phyloP scores from a whole-genome alignment of 139 green algal genomes.

The Chlamydomonas sp. region DNA sequence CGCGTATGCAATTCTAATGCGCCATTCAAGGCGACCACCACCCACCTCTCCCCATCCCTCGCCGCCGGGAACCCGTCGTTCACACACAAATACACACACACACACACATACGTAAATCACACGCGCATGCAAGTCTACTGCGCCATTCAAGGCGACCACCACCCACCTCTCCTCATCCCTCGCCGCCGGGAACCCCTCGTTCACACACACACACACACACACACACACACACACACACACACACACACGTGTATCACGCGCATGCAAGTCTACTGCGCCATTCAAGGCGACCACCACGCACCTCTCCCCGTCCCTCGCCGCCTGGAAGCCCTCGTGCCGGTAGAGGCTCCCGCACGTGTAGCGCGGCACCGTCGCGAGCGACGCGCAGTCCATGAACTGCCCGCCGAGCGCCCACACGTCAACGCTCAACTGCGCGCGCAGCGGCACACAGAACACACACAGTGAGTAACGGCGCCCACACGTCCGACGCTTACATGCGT shows the following conservation, averaged over 20 bases:
- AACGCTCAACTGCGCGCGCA: conserved; percentile 57
- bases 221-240: neutral
- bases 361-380: conserved; percentile 70
- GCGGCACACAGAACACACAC: neutral
- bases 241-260: neutral
- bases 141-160: neutral
- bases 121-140: neutral
- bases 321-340: too few relatives aligned
- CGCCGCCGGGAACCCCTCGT: too few relatives aligned
- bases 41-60: conserved; percentile 63
- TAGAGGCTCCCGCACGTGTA: conserved; percentile 83
- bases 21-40: neutral
- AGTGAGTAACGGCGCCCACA: too few relatives aligned
- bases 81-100: neutral
- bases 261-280: neutral
- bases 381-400: conserved; percentile 79
- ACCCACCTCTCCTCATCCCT: conserved; percentile 60
- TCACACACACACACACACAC: neutral
- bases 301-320: conserved; percentile 71
- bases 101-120: neutral
- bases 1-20: neutral
- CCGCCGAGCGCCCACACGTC: conserved; percentile 67
- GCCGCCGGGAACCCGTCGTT: too few relatives aligned
- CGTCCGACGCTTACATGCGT: too few relatives aligned
- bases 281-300: neutral